These are phyloP conservation scores for Eutrema salsugineum DNA, from an alignment of 441 rosid species.

Conservation along the genomic window DNA sequence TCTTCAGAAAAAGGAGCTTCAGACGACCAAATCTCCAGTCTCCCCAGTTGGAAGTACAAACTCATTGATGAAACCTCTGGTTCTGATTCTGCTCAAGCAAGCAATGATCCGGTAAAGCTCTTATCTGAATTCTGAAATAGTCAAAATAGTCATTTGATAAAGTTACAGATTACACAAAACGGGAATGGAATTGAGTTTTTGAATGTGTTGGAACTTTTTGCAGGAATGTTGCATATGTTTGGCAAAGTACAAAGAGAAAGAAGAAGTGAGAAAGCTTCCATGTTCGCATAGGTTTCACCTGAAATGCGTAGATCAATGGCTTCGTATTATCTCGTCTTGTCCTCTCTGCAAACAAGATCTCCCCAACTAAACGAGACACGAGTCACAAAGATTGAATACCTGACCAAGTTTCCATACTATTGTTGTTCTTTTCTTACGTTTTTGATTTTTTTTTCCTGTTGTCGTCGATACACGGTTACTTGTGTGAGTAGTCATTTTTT, in stretches of 20 bases:
- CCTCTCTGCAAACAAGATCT: conserved; percentile 91
- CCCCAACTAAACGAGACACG: conserved; percentile 39
- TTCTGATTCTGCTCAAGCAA: conserved; percentile 24
- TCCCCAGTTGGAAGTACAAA: conserved; percentile 77
- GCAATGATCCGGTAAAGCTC: conserved; percentile 63
- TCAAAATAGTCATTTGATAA: background rate
- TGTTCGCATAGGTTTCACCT: conserved; percentile 92
- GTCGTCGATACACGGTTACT: conserved; percentile 21
- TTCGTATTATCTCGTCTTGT: conserved; percentile 79
- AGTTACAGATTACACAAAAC: too few relatives aligned
- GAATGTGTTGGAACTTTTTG: background rate
- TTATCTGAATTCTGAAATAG: background rate
- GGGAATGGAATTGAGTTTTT: background rate
- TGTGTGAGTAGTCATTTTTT: conserved; percentile 39
- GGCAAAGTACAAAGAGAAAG: conserved; percentile 77
- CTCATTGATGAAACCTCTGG: conserved; percentile 30
- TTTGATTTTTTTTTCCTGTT: background rate
- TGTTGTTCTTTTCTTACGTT: background rate
- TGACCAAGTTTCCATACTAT: background rate
- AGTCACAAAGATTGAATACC: background rate
- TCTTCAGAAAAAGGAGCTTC: conserved; percentile 76
- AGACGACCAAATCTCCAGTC: conserved; percentile 74
- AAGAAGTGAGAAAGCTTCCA: conserved; percentile 79
- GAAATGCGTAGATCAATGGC: conserved; percentile 95
- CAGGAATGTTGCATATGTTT: conserved; percentile 96